Conservation (phyloP, 2,329 filamentous ascomycete genomes). For the Phyllosticta paracitricarpa region DNA sequence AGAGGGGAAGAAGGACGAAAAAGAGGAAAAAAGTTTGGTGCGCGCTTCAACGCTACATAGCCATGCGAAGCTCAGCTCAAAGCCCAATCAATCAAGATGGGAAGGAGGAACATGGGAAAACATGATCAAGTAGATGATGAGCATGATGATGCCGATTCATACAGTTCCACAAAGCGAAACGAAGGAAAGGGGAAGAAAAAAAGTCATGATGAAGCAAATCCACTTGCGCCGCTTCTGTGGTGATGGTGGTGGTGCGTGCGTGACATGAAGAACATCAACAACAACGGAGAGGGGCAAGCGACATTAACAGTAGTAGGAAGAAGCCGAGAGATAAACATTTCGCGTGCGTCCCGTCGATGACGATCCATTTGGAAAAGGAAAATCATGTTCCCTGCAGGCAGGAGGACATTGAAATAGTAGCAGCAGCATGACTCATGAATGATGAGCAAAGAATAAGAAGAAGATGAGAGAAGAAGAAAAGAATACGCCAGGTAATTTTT, state of each 20-base stretch:
- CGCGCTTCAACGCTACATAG: too few species aligned
- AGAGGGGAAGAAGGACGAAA: too few species aligned
- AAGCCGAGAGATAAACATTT: slow-evolving; percentile 3
- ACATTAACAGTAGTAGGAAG: not conserved
- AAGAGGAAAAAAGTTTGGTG: too few species aligned
- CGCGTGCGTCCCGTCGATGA: not conserved
- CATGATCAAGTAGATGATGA: not conserved
- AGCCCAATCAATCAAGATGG: too few species aligned
- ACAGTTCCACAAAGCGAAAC: not conserved
- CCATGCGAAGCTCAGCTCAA: too few species aligned
- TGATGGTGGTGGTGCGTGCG: too few species aligned
- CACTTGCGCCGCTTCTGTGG: not conserved
- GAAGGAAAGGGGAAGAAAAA: not conserved
- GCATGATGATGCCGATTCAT: not conserved
- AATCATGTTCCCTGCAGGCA: not conserved
- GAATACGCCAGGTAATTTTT: slow-evolving; percentile 4
- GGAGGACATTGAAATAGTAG: not conserved
- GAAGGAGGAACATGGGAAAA: not conserved
- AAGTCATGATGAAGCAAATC: not conserved
- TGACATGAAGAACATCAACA: too few species aligned
- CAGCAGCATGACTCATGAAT: not conserved
- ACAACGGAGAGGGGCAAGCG: not conserved
- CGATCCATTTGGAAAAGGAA: not conserved
- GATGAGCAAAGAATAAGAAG: not conserved
- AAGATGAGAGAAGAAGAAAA: slow-evolving; percentile 3